phyloP scores from a whole-genome alignment of 768 basidiomycete species.

The Pleurotus pulmonarius region DNA sequence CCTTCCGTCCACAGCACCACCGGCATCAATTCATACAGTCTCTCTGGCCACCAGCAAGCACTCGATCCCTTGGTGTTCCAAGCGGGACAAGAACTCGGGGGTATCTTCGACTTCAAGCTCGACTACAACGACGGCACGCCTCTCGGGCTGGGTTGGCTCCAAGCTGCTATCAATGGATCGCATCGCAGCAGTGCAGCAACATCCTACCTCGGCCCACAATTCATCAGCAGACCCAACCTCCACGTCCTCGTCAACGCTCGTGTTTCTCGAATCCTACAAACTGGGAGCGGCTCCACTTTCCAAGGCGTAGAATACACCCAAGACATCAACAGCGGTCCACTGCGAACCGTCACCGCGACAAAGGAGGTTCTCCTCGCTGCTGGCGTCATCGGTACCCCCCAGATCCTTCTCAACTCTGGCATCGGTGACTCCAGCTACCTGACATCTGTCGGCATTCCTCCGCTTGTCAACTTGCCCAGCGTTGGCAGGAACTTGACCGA shows the following conservation, averaged over 20 bases:
- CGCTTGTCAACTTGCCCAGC: slow-evolving; percentile 14
- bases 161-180: slow-evolving; percentile 21
- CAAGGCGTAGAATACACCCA: slow-evolving; percentile 17
- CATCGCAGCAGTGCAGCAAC: slow-evolving; percentile 27
- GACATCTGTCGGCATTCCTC: slow-evolving; percentile 11
- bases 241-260: slow-evolving; percentile 26
- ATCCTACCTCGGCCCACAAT: slow-evolving; percentile 21
- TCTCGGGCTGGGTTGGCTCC: slow-evolving; percentile 26
- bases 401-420: slow-evolving; percentile 20
- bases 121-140: slow-evolving; percentile 27
- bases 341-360: slow-evolving; percentile 13
- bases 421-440: slow-evolving; percentile 18
- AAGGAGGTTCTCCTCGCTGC: slow-evolving; percentile 30
- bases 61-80: slow-evolving; percentile 18
- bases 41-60: slow-evolving; percentile 16
- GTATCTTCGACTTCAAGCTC: slow-evolving; percentile 21
- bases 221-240: slow-evolving; percentile 21
- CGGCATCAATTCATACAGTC: slow-evolving; percentile 21
- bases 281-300: slow-evolving; percentile 14
- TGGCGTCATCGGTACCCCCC: slow-evolving; percentile 25
- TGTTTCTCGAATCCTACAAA: slow-evolving; percentile 22
- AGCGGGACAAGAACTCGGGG: slow-evolving; percentile 14
- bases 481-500: slow-evolving; percentile 20
- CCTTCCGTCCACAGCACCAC: slow-evolving; percentile 20
- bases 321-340: background rate